These are phyloP conservation scores for Lepraria neglecta DNA, from an alignment of 495 filamentous ascomycete species.

Conservation along the genomic window DNA sequence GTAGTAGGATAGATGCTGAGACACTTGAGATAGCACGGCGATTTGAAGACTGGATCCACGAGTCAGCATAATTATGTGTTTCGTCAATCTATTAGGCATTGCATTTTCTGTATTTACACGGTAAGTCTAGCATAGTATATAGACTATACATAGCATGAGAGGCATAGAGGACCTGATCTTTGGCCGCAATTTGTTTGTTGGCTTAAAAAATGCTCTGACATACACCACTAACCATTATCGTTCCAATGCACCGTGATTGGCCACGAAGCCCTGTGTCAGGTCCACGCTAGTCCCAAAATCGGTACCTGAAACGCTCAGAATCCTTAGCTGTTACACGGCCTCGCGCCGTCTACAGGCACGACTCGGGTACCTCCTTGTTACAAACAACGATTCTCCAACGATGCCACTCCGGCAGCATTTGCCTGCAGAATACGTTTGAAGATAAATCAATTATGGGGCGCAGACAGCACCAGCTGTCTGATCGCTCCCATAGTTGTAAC, in stretches of 20 bases:
- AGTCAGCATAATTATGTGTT: neutral
- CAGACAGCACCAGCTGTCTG: neutral
- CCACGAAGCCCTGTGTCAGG: conserved; percentile 7
- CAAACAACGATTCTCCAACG: conserved; percentile 6
- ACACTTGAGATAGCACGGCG: conserved; percentile 48
- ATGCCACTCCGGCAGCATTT: neutral
- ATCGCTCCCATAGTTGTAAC: conserved; percentile 6
- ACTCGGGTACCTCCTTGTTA: neutral
- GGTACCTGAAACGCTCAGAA: conserved; percentile 3
- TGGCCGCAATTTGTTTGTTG: neutral
- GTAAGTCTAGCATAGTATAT: conserved; percentile 4
- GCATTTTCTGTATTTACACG: neutral
- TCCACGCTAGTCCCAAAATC: conserved; percentile 3
- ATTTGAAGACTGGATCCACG: conserved; percentile 36
- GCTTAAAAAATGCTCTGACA: neutral
- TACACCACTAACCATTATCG: neutral
- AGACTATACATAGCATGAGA: conserved; percentile 8
- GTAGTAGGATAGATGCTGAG: conserved; percentile 49
- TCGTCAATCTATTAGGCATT: neutral
- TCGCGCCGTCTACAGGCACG: neutral
- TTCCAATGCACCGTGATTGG: conserved; percentile 8
- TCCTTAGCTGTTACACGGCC: neutral
- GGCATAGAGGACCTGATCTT: no score
- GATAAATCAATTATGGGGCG: neutral
- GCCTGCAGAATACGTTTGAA: conserved; percentile 2